These are phyloP conservation scores for Penicillium sp. DNA, from an alignment of 2,329 filamentous ascomycete genomes.

Conservation along the genomic window DNA sequence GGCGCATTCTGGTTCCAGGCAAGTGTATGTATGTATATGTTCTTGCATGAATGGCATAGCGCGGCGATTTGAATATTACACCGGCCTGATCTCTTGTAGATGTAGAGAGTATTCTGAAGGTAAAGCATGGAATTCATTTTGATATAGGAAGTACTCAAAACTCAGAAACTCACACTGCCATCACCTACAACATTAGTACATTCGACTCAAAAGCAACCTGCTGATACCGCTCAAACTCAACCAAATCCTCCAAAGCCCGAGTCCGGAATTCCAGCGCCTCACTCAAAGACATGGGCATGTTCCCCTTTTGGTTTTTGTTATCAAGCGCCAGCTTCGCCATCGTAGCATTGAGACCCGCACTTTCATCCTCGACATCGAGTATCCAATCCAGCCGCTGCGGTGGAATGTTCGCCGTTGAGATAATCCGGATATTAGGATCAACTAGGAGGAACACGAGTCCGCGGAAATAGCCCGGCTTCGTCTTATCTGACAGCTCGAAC, in stretches of 20 bases:
- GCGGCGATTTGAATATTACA: slow-evolving; percentile 22
- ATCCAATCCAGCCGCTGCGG: slow-evolving; percentile 49
- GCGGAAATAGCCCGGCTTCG: slow-evolving; percentile 51
- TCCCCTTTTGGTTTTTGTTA: slow-evolving; percentile 18
- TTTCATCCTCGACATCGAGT: slow-evolving; percentile 29
- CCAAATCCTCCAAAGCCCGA: slow-evolving; percentile 18
- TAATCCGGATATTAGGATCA: slow-evolving; percentile 53
- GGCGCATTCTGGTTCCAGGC: slow-evolving; percentile 1
- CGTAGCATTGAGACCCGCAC: slow-evolving; percentile 5
- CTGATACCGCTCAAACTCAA: slow-evolving; percentile 28
- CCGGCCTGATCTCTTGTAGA: neutral
- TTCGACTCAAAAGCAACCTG: slow-evolving; percentile 30
- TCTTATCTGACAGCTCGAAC: slow-evolving; percentile 49
- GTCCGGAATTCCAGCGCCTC: slow-evolving; percentile 39
- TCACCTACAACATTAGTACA: slow-evolving; percentile 18
- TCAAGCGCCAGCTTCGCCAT: slow-evolving; percentile 21
- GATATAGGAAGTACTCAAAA: neutral
- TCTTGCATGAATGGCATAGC: slow-evolving; percentile 25
- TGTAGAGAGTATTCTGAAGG: neutral
- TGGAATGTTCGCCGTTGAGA: slow-evolving; percentile 52
- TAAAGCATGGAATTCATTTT: neutral
- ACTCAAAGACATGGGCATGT: slow-evolving; percentile 34
- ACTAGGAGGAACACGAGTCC: slow-evolving; percentile 57
- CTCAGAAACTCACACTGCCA: neutral
- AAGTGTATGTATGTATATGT: slow-evolving; percentile 12